Conservation (phyloP, 2,329 filamentous ascomycete species). For the Colletotrichum liaoningense region DNA sequence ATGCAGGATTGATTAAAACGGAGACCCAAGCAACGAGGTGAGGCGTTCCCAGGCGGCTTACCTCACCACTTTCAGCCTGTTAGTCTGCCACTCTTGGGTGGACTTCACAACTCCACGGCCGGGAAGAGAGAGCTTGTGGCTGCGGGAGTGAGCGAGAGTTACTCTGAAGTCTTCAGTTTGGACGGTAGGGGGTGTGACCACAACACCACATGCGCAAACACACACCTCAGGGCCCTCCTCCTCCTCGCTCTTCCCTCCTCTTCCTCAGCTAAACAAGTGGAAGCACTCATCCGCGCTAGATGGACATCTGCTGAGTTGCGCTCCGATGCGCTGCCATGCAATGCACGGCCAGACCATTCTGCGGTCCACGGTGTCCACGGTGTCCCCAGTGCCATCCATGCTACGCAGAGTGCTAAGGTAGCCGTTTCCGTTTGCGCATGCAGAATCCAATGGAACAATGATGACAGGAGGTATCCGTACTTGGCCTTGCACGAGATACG, state of each 20-base stretch:
- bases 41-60: slow-evolving; percentile 7
- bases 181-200: slow-evolving; percentile 23
- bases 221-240: not conserved
- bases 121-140: slow-evolving; percentile 3
- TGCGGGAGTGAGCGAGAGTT: not conserved
- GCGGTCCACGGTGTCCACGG: slow-evolving; percentile 24
- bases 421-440: slow-evolving; percentile 31
- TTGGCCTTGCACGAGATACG: slow-evolving; percentile 1
- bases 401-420: slow-evolving; percentile 21
- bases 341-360: slow-evolving; percentile 33
- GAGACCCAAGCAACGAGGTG: slow-evolving; percentile 25
- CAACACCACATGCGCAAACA: slow-evolving; percentile 3
- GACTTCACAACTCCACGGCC: not conserved
- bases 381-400: slow-evolving; percentile 24
- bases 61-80: not conserved
- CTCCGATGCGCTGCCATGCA: slow-evolving; percentile 26
- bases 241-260: too few relatives aligned
- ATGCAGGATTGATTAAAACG: slow-evolving; percentile 29
- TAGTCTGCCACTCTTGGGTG: not conserved
- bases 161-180: not conserved
- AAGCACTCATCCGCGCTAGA: not conserved
- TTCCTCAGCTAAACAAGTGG: not conserved
- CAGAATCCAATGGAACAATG: slow-evolving; percentile 30
- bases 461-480: slow-evolving; percentile 2
- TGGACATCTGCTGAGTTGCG: slow-evolving; percentile 13